Percentiles rank a stretch among this genome's conserved stretches.
These are phyloP conservation scores for Lagerstroemia speciosa DNA, from an alignment of 345 rosid species.

Conservation along the genomic window DNA sequence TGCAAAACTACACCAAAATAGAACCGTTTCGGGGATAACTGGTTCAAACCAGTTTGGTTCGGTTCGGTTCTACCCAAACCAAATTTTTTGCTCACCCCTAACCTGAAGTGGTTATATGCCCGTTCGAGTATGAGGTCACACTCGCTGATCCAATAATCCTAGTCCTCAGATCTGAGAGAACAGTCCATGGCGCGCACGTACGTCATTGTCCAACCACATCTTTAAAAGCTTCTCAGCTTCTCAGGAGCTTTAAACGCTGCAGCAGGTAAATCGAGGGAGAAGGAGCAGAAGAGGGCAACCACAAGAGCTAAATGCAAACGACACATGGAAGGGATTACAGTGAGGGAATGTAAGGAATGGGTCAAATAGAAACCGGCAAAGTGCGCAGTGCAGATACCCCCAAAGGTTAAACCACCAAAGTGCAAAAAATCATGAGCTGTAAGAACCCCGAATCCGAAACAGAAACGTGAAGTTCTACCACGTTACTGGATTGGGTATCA, in stretches of 20 bases:
- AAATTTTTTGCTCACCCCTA: too few relatives aligned
- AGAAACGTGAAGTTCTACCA: background rate
- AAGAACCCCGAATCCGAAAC: background rate
- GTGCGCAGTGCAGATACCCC: background rate
- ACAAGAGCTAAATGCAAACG: constrained; percentile 2
- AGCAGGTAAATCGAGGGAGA: background rate
- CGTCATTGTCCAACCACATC: background rate
- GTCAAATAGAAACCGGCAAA: constrained; percentile 3
- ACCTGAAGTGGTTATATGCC: too few relatives aligned
- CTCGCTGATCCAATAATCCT: too few relatives aligned
- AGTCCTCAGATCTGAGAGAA: background rate
- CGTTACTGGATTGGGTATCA: too few relatives aligned
- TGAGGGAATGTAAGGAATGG: background rate
- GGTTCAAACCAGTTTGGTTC: too few relatives aligned
- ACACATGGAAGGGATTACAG: constrained; percentile 1
- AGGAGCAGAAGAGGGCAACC: constrained; percentile 3
- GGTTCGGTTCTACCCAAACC: too few relatives aligned
- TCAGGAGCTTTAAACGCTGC: background rate
- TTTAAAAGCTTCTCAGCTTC: background rate
- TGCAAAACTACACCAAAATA: too few relatives aligned
- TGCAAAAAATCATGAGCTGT: background rate
- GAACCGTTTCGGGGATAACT: too few relatives aligned
- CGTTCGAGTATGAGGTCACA: too few relatives aligned
- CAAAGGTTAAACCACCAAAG: background rate
- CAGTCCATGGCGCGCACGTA: background rate